Base-by-base conservation (phyloP, 1,284 basidiomycete species). In the Heterobasidion occidentale region DNA sequence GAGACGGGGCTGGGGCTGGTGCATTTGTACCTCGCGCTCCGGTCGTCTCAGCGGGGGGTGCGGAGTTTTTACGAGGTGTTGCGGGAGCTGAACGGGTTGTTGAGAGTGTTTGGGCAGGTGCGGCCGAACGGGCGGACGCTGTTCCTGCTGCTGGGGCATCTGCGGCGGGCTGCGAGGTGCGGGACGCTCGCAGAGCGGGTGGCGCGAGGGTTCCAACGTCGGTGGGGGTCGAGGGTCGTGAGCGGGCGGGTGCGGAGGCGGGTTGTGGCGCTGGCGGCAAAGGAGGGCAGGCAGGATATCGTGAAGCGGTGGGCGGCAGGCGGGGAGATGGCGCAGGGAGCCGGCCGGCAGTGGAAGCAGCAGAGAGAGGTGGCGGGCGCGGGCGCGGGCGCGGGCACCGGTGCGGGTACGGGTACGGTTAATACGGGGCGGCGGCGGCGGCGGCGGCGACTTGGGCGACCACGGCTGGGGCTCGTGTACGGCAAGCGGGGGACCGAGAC, bases 111-210 rank as follows among this genome's bases (percentile, higher is more conserved):
- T 63, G 71, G 74, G 11, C 68, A 68, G 54, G 64, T 90, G 42
- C 70, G 63, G 36, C 87, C 88, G 19, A 80, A 76, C 38, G 68
- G 84, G n/a, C 74, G 71, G n/a, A 88, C 88, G 1, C 65, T 90
- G 20, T 79, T 76, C 62, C 69, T 84, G 36, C 71, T 89, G 47
- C 73, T 90, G 42, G 69, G 75, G 42, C 73, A 76, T 53, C 70
- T 90, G 52, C 69, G 68, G 52, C 62, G 66, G 51, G 74, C 74
- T 27, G 75, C 71, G 58, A 71, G 67, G 27, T 77, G 83, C 60
- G 84, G 81, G 27, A 78, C 77, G 11, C 66, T 79, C 17, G 84
- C 83, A 4, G 67, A 71, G 61, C 70, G 70, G 35, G 66, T 77
- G 38, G 65, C 82, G 33, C 61, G 62, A 46, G 62, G 65, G 47